Base-by-base conservation (phyloP, 1,284 basidiomycete genomes). In the Puccinia novopanici region DNA sequence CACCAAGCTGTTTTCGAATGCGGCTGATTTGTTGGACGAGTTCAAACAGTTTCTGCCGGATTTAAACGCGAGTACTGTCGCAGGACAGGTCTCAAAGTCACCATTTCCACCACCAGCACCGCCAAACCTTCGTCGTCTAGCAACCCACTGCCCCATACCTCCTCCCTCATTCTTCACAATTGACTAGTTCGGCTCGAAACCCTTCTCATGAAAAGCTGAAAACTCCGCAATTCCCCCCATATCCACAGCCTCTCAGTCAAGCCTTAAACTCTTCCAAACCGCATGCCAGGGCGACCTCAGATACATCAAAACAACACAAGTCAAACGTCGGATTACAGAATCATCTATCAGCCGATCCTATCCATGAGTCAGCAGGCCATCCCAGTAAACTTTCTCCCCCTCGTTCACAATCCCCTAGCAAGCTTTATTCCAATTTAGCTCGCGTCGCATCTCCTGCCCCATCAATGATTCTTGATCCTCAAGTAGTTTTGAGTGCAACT, bases 11-110 rank as follows among this genome's bases (percentile, higher is more conserved):
- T 80, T 80, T 55, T 45, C 68, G 6, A 73, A 54, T 34, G 78
- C 78, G 17, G 37, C 40, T 55, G 78, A 80, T 45, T 24, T 80
- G 22, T 57, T 80, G 30, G 78, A 80, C 40, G 78, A 80, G 57
- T 80, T 80, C 48, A 80, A 80, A 61, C 78, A 67, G 61, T 80
- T 80, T 52, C 65, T 80, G 72, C 78, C 78, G 15, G 78, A 80
- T 55, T 50, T 65, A 24, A 80, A 74, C 37, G 70, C 55, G 37
- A 74, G 40, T 42, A n/a, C 57, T 30, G 52, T 37, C 42, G 68
- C 37, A 19, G 77, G 67, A 1, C 52, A 27, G 34, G 54, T 34
- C 1, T 37, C 67, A 13, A 71, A 71, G 30, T 34, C 68, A 54
- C 24, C 78, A 42, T 68, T 59, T 24, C 42, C 71, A 48, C 70